These are phyloP conservation scores for Massariosphaeria phaeospora DNA, from an alignment of 495 filamentous ascomycete genomes.

Conservation along the genomic window DNA sequence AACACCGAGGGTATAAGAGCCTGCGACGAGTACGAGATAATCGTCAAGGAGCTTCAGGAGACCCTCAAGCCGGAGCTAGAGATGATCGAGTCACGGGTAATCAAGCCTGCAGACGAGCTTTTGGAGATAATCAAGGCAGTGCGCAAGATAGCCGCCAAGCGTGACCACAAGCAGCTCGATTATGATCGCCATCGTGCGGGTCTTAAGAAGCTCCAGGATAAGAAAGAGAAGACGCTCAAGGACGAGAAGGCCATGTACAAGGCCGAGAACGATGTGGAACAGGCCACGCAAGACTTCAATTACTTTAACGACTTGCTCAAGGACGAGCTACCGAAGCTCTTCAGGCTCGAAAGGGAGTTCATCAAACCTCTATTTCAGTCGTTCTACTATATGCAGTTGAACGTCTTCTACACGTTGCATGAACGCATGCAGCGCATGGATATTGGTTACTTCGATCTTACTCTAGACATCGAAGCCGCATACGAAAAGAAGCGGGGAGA, in stretches of 20 bases:
- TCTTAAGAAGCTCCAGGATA: conserved; percentile 92
- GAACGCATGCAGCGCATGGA: conserved; percentile 95
- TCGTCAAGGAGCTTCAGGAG: conserved; percentile 85
- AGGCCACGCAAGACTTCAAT: conserved; percentile 90
- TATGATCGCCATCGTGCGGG: conserved; percentile 80
- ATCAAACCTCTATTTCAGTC: conserved; percentile 97
- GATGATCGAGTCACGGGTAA: conserved; percentile 91
- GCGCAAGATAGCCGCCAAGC: conserved; percentile 80
- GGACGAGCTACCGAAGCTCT: conserved; percentile 89
- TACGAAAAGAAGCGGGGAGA: conserved; percentile 84
- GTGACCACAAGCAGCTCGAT: conserved; percentile 96
- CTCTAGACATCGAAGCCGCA: conserved; percentile 80
- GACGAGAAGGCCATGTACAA: conserved; percentile 98
- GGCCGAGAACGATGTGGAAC: conserved; percentile 85
- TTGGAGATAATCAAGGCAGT: conserved; percentile 93
- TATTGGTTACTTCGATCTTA: conserved; percentile 95
- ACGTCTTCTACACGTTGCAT: conserved; percentile 98
- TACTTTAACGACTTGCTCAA: conserved; percentile 96
- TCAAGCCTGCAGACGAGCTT: conserved; percentile 90
- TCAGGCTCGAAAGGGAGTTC: conserved; percentile 89
- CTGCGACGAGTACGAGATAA: conserved; percentile 92
- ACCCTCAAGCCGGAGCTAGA: conserved; percentile 87
- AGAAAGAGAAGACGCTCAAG: conserved; percentile 93
- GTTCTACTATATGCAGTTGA: conserved; percentile 99
- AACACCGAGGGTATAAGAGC: conserved; percentile 92